phyloP scores from a whole-genome alignment of 148 eudicot genomes.

The Rhododendron molle region DNA sequence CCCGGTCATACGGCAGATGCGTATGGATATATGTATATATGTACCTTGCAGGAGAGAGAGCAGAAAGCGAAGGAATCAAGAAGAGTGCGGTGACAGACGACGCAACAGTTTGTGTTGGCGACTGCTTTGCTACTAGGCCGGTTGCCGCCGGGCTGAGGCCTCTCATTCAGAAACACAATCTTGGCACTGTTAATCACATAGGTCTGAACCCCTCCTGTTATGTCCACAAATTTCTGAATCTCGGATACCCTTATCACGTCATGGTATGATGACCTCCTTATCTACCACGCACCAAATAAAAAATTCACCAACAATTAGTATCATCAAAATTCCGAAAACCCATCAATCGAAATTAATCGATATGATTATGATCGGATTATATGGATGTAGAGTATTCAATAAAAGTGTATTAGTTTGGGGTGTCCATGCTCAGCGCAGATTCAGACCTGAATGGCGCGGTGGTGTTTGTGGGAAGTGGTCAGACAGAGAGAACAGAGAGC shows the following conservation, averaged over 20 bases:
- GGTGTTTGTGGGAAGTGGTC: conserved; percentile 33
- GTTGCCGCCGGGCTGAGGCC: conserved; percentile 38
- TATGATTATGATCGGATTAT: not conserved
- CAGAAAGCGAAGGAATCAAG: conserved; percentile 36
- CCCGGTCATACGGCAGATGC: not conserved
- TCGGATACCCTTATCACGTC: conserved; percentile 33
- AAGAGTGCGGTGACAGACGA: conserved; percentile 50
- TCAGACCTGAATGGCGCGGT: conserved; percentile 43
- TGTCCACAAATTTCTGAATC: conserved; percentile 44
- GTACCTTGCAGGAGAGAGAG: conserved; percentile 47
- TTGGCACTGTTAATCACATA: conserved; percentile 29
- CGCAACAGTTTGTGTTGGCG: conserved; percentile 36
- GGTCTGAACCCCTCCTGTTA: conserved; percentile 13
- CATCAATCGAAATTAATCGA: not conserved
- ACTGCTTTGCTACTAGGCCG: conserved; percentile 48
- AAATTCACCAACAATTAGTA: not conserved
- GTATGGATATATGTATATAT: not conserved
- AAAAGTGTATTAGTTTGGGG: no score
- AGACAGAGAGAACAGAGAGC: conserved; percentile 45
- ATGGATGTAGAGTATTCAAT: not conserved
- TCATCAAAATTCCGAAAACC: not conserved
- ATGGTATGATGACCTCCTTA: conserved; percentile 58
- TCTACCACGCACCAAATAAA: conserved; percentile 18
- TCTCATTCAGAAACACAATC: conserved; percentile 51
- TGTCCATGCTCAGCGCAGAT: not conserved